Evolutionary conservation across 805 yeast species (phyloP).

Genomic region (Isabelozyma pseudorhagii): DNA sequence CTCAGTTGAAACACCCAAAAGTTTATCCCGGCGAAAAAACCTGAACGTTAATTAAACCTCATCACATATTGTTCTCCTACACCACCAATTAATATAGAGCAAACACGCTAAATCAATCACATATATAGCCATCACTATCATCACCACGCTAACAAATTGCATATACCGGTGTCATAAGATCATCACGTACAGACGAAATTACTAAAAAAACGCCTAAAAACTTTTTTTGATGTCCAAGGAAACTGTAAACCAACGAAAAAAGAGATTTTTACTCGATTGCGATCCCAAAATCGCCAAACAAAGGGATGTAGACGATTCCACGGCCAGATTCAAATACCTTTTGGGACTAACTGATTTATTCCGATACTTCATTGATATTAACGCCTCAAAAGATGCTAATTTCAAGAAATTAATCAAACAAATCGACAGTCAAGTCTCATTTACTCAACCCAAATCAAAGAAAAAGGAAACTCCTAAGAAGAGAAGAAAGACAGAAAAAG

Average conservation of each 20-base stretch:
- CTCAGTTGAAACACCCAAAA: neutral
- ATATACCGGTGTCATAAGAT: no score
- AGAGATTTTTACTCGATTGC: constrained; percentile 45
- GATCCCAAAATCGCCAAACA: constrained; percentile 60
- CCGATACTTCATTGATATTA: constrained; percentile 80
- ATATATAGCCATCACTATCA: neutral
- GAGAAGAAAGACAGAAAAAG: constrained; percentile 87
- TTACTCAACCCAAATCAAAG: constrained; percentile 22
- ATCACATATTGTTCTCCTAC: neutral
- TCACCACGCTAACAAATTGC: no score
- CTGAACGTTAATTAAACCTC: neutral
- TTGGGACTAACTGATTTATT: constrained; percentile 82
- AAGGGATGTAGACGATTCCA: constrained; percentile 58
- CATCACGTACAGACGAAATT: no score
- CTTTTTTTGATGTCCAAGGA: constrained; percentile 2
- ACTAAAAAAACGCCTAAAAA: neutral
- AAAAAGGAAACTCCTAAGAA: constrained; percentile 34
- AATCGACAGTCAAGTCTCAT: constrained; percentile 49
- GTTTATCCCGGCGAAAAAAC: neutral
- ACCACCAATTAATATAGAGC: neutral
- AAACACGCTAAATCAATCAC: neutral
- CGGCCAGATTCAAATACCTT: constrained; percentile 75
- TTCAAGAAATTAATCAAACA: constrained; percentile 60
- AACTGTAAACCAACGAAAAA: constrained; percentile 33
- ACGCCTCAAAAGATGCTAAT: constrained; percentile 73